Evolutionary conservation across 192 early-diverging fungal genomes (phyloP).

Genomic region (Entomortierella lignicola): DNA sequence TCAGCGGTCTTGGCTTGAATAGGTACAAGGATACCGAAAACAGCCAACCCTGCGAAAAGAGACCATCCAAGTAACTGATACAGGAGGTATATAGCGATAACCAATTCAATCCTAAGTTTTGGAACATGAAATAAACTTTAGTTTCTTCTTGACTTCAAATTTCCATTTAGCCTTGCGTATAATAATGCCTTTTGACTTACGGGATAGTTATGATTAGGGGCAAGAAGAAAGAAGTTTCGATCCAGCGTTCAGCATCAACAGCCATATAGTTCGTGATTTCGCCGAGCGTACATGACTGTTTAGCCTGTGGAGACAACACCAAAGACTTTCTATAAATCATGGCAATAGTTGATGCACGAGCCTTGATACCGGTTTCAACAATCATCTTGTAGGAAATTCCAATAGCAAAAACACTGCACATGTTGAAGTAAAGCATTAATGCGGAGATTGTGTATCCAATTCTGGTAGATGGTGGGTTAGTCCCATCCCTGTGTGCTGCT

Average conservation of each 20-base stretch:
- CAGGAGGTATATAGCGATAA: conserved; percentile 14
- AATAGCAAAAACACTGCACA: neutral
- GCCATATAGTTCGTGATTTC: conserved; percentile 72
- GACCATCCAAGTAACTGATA: conserved; percentile 46
- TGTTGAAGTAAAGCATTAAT: conserved; percentile 26
- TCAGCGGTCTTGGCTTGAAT: conserved; percentile 24
- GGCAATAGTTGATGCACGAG: conserved; percentile 75
- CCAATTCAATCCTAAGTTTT: conserved; percentile 14
- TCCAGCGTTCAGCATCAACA: conserved; percentile 71
- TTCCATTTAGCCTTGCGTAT: neutral
- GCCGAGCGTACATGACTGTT: conserved; percentile 18
- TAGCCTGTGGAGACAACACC: conserved; percentile 68
- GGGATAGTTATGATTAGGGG: conserved; percentile 58
- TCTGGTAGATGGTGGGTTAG: conserved; percentile 1
- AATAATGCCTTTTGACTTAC: conserved; percentile 53
- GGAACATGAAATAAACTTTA: neutral
- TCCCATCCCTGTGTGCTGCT: conserved; percentile 1
- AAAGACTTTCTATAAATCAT: conserved; percentile 68
- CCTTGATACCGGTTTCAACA: conserved; percentile 63
- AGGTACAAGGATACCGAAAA: conserved; percentile 29
- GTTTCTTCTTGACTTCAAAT: neutral
- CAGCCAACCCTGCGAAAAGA: conserved; percentile 11
- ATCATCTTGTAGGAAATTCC: neutral
- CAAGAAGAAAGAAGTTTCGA: conserved; percentile 42
- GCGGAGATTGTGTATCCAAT: conserved; percentile 23